These are phyloP conservation scores for Malbranchea zuffiana DNA, from an alignment of 2,329 filamentous ascomycete species.

Conservation along the genomic window DNA sequence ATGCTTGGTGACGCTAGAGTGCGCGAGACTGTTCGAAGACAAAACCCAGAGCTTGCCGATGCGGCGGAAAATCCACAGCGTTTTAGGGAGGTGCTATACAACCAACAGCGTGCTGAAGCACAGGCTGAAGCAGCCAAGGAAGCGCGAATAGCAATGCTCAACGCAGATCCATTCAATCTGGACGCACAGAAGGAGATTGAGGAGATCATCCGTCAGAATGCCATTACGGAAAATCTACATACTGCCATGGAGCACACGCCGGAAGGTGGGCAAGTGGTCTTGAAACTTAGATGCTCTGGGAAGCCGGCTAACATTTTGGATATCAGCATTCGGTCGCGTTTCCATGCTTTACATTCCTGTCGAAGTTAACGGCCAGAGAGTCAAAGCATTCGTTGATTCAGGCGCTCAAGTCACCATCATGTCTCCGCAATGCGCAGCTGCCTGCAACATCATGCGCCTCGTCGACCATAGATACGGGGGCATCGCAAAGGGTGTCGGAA, in stretches of 20 bases:
- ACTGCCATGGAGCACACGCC: constrained; percentile 96
- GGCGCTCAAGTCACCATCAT: constrained; percentile 98
- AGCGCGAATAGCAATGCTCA: constrained; percentile 71
- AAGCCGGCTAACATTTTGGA: neutral
- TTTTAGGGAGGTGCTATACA: constrained; percentile 62
- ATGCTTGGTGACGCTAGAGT: constrained; percentile 67
- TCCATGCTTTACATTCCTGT: constrained; percentile 95
- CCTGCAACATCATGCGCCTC: constrained; percentile 90
- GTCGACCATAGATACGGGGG: constrained; percentile 88
- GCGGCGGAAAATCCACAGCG: constrained; percentile 63
- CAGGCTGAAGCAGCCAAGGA: constrained; percentile 66
- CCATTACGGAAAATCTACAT: constrained; percentile 88
- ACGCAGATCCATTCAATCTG: constrained; percentile 87
- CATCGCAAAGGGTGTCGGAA: constrained; percentile 86
- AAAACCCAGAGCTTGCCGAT: constrained; percentile 65
- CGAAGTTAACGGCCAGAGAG: constrained; percentile 80
- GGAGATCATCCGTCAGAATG: constrained; percentile 91
- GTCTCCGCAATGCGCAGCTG: constrained; percentile 84
- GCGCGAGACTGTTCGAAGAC: constrained; percentile 57
- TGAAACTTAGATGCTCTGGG: too few species aligned
- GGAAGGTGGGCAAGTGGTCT: constrained; percentile 55
- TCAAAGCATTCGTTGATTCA: constrained; percentile 95
- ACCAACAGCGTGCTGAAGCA: constrained; percentile 58
- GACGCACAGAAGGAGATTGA: constrained; percentile 88
- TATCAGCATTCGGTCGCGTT: constrained; percentile 76